Conservation (phyloP, 1,284 basidiomycete genomes). For the Ustilago lituana region DNA sequence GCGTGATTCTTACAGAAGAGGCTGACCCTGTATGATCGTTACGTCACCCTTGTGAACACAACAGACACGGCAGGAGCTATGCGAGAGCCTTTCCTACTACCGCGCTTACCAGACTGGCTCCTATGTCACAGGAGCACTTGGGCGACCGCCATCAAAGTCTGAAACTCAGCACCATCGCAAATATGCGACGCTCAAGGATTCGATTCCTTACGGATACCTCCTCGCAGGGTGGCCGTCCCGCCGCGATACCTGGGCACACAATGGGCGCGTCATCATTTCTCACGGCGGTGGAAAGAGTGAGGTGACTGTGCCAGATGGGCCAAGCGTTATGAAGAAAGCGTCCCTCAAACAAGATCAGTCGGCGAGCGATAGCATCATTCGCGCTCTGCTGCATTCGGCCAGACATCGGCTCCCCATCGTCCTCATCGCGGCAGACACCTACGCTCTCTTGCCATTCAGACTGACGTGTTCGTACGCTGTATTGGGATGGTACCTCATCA, state of each 20-base stretch:
- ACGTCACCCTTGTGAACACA: too few relatives aligned
- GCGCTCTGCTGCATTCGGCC: slow-evolving; percentile 37
- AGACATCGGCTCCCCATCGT: slow-evolving; percentile 36
- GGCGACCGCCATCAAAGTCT: slow-evolving; percentile 8
- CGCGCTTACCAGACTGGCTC: slow-evolving; percentile 48
- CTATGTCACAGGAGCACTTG: slow-evolving; percentile 27
- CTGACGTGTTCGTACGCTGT: slow-evolving; percentile 48
- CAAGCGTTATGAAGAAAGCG: slow-evolving; percentile 9
- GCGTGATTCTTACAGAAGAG: too few relatives aligned
- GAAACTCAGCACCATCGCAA: neutral
- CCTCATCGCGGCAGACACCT: slow-evolving; percentile 38
- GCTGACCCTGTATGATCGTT: too few relatives aligned
- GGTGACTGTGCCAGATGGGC: neutral
- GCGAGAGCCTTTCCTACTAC: slow-evolving; percentile 53
- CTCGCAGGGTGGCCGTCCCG: slow-evolving; percentile 45
- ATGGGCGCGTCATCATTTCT: slow-evolving; percentile 50
- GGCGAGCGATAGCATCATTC: slow-evolving; percentile 26
- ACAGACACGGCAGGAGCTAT: slow-evolving; percentile 52
- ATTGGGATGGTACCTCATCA: slow-evolving; percentile 54
- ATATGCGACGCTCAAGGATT: slow-evolving; percentile 17
- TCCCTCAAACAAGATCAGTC: slow-evolving; percentile 44
- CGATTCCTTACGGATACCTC: slow-evolving; percentile 45
- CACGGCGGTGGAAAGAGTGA: slow-evolving; percentile 46
- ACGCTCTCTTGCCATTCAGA: slow-evolving; percentile 39
- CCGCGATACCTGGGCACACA: slow-evolving; percentile 40